A percentile compares a stretch with the other conserved stretches of the same genome.
These are phyloP conservation scores for Pterocarpus santalinus DNA, from an alignment of 306 rosid species.

Conservation along the genomic window DNA sequence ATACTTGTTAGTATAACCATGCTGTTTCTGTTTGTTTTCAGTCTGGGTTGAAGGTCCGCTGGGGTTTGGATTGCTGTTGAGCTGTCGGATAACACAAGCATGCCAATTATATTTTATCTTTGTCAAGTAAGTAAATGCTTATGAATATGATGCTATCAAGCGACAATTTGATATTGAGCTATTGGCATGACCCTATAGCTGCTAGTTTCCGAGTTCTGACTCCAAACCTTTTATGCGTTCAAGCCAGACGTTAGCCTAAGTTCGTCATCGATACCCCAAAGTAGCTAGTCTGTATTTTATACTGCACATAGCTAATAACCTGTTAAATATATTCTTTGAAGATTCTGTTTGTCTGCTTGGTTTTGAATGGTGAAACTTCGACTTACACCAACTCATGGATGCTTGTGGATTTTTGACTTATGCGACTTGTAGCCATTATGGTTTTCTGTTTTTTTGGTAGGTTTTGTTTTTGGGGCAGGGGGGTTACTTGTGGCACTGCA, in stretches of 20 bases:
- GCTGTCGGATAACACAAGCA: slow-evolving; percentile 88
- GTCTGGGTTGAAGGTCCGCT: slow-evolving; percentile 96
- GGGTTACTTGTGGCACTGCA: background rate
- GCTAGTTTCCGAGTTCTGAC: background rate
- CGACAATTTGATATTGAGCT: slow-evolving; percentile 36
- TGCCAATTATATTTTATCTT: slow-evolving; percentile 81
- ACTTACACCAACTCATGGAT: slow-evolving; percentile 30
- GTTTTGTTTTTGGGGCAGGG: background rate
- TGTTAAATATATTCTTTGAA: slow-evolving; percentile 1
- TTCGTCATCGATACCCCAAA: background rate
- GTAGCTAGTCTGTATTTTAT: slow-evolving; percentile 8
- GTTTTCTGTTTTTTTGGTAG: background rate
- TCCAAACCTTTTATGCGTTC: background rate
- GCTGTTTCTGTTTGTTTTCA: slow-evolving; percentile 58
- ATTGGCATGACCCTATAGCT: slow-evolving; percentile 31
- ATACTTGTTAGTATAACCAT: slow-evolving; percentile 23
- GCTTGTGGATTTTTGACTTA: background rate
- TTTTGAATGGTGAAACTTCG: slow-evolving; percentile 32
- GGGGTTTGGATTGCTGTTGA: slow-evolving; percentile 91
- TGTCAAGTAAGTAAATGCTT: slow-evolving; percentile 72
- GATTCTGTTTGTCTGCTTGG: slow-evolving; percentile 29
- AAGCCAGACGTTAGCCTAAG: slow-evolving; percentile 15
- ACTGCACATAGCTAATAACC: background rate
- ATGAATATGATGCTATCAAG: slow-evolving; percentile 30
- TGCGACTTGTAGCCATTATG: slow-evolving; percentile 3